Conservation (phyloP, 768 basidiomycete genomes). For the Termitomyces sp. region DNA sequence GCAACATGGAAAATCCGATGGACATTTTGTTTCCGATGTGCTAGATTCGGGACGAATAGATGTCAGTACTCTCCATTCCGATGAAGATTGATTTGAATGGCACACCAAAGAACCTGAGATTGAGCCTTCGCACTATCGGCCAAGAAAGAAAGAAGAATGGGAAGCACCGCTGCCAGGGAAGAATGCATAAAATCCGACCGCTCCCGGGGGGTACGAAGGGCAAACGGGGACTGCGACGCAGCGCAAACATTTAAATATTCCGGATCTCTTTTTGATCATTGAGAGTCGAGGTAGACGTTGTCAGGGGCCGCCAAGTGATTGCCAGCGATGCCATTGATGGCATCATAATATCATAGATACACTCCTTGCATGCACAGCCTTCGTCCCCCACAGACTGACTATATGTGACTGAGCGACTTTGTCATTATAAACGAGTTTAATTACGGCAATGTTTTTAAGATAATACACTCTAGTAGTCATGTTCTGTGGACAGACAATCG, state of each 20-base stretch:
- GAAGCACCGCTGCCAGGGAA: conserved; percentile 6
- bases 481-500: neutral
- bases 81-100: neutral
- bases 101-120: neutral
- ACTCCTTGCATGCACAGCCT: neutral
- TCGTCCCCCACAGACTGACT: too few species aligned
- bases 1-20: conserved; percentile 43
- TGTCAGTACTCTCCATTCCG: neutral
- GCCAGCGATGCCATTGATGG: neutral
- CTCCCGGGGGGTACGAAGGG: neutral
- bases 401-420: neutral
- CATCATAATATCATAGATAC: neutral
- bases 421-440: neutral
- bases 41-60: conserved; percentile 18
- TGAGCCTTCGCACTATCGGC: conserved; percentile 1
- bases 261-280: conserved; percentile 9
- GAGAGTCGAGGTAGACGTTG: conserved; percentile 3
- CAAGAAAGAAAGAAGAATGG: conserved; percentile 11
- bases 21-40: conserved; percentile 39
- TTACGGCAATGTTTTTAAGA: neutral
- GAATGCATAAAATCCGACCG: conserved; percentile 7
- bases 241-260: neutral
- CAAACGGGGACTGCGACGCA: neutral
- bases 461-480: conserved; percentile 9
- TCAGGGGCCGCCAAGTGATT: neutral